Base-by-base conservation (phyloP, 73 alveolate species). In the Tetrahymena thermophila region DNA sequence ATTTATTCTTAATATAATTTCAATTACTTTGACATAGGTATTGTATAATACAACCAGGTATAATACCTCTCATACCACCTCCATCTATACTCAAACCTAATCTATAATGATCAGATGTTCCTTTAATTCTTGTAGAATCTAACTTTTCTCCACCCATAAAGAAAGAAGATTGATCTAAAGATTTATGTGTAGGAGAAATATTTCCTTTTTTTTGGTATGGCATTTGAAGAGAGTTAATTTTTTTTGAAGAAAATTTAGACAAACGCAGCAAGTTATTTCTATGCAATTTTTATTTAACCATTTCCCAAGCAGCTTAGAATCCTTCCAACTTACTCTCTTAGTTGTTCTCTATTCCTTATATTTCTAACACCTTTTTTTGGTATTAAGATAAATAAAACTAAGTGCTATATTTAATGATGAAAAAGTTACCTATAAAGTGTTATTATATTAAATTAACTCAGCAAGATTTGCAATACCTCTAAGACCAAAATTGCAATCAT, bases 11-110 rank as follows among this genome's bases (percentile, higher is more conserved):
- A 25, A 13, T 0, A 3, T 71, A 71, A 71, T 28, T n/a, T n/a
- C 2, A 23, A 3, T 71, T 71, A 71, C 89, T 15, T 71, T 71
- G 4, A 19, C 96, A 94, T 42, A 94, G 40, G 44, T 94, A 94
- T 34, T 94, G 56, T 6, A 94, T 42, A 0, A 94, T 94, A 14
- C 95, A 85, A 28, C 95, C 96, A 35, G 96, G 96, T 8, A 94
- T 83, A 23, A 94, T 34, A 34, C 96, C 96, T 94, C 96, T 94
- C 94, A 94, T 94, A 43, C 96, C 96, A 28, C 96, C 96, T 19
- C 96, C 96, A 94, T 94, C 96, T 16, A 94, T 83, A 34, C 95
- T 85, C 40, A 94, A 85, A 11, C 96, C 96, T 31, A 93, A 85
- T 35, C 93, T 44, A 56, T 94, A 71, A 16, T 94, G 93, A 25